Percentiles rank a stretch among this genome's conserved stretches.
Conservation (phyloP, 1,139 yeast species). For the Tardiomyces digboiensis region DNA sequence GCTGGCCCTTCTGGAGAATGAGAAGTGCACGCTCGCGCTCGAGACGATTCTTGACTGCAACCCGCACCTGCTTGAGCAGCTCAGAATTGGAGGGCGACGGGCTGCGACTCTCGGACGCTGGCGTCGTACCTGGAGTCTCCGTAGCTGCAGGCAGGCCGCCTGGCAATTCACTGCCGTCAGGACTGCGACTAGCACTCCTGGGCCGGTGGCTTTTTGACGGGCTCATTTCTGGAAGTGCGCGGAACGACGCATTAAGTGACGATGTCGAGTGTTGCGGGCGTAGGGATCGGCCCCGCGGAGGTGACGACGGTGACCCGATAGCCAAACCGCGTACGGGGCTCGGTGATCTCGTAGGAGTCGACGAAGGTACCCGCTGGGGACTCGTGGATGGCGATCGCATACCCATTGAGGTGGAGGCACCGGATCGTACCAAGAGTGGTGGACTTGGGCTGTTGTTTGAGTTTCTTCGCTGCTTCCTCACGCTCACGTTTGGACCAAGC, state of each 20-base stretch:
- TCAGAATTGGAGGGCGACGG: neutral
- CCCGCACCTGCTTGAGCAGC: neutral
- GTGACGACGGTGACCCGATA: neutral
- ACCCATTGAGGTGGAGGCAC: too few relatives aligned
- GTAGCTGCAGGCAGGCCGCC: neutral
- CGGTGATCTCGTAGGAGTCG: neutral
- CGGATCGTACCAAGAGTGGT: too few relatives aligned
- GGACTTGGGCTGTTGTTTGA: too few relatives aligned
- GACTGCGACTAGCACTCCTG: neutral
- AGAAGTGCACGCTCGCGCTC: neutral
- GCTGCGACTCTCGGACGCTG: neutral
- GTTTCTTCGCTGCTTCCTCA: neutral
- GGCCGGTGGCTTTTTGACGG: neutral
- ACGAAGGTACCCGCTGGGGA: neutral
- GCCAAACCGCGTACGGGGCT: neutral
- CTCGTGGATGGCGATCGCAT: too few relatives aligned
- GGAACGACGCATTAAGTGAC: neutral
- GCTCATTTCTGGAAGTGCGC: neutral
- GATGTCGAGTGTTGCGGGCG: neutral
- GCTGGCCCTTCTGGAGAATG: neutral
- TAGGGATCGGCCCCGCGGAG: neutral
- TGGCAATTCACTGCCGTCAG: neutral
- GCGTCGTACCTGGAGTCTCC: neutral
- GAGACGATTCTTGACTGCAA: neutral
- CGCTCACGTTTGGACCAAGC: neutral